phyloP scores from a whole-genome alignment of 306 rosid genomes.

The Calophaca sinica region DNA sequence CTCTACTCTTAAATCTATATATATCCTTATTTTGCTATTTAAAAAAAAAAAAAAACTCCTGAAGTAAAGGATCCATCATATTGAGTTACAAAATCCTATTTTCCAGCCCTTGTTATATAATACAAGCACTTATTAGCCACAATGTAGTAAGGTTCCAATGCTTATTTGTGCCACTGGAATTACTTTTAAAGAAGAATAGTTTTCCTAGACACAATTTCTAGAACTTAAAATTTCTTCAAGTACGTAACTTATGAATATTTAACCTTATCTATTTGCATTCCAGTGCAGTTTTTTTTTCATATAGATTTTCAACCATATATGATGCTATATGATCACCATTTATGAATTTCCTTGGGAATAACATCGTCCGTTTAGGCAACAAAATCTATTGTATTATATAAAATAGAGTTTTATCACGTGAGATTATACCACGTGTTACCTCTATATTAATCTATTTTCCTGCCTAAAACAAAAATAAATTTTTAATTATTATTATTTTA shows the following conservation, averaged over 20 bases:
- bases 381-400: no score
- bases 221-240: background rate
- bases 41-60: background rate
- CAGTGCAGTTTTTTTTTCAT: background rate
- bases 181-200: slow-evolving; percentile 1
- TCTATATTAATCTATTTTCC: no score
- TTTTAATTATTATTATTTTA: no score
- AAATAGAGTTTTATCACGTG: no score
- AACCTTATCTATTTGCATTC: background rate
- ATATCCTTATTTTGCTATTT: no score
- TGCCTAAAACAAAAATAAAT: no score
- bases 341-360: background rate
- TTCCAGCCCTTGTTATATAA: background rate
- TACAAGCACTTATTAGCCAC: background rate
- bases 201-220: background rate
- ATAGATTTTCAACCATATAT: background rate
- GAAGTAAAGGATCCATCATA: slow-evolving; percentile 23
- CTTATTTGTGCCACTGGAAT: background rate
- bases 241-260: background rate
- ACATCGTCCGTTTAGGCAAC: no score
- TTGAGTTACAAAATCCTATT: slow-evolving; percentile 1
- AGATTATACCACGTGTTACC: no score
- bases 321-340: background rate
- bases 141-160: background rate
- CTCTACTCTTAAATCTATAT: no score